A percentile compares a stretch with the other conserved stretches of the same genome.
Conservation (phyloP, 148 eudicot genomes). For the Diospyros kaki region DNA sequence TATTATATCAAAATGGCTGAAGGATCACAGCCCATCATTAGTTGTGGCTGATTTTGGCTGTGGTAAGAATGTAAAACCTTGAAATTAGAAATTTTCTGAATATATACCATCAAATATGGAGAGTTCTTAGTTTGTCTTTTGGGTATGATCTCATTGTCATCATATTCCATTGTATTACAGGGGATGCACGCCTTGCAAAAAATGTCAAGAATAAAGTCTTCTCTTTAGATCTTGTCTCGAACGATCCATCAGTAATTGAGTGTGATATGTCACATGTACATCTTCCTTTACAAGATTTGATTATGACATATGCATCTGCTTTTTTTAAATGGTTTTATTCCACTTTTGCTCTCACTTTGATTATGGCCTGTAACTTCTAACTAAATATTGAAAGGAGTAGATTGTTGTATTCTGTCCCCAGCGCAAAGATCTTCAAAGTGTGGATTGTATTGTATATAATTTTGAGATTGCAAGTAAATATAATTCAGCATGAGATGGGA, state of each 20-base stretch:
- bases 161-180: conserved; percentile 32
- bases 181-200: conserved; percentile 83
- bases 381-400: too few relatives aligned
- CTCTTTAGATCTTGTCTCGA: conserved; percentile 85
- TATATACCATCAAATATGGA: background rate
- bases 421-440: too few relatives aligned
- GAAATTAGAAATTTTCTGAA: background rate
- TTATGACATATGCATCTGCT: background rate
- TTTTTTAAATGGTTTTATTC: background rate
- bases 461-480: background rate
- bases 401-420: background rate
- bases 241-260: conserved; percentile 87
- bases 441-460: background rate
- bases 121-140: background rate
- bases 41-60: conserved; percentile 95
- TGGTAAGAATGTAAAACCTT: conserved; percentile 46
- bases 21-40: conserved; percentile 65
- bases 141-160: conserved; percentile 1
- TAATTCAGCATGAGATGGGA: background rate
- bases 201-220: conserved; percentile 84
- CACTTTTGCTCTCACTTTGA: background rate
- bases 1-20: conserved; percentile 80
- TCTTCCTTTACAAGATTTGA: conserved; percentile 6
- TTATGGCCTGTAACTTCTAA: background rate
- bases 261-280: conserved; percentile 95